Percentiles rank a stretch among this genome's conserved stretches.
These are phyloP conservation scores for Podospora didyma DNA, from an alignment of 495 filamentous ascomycete genomes.

Conservation along the genomic window DNA sequence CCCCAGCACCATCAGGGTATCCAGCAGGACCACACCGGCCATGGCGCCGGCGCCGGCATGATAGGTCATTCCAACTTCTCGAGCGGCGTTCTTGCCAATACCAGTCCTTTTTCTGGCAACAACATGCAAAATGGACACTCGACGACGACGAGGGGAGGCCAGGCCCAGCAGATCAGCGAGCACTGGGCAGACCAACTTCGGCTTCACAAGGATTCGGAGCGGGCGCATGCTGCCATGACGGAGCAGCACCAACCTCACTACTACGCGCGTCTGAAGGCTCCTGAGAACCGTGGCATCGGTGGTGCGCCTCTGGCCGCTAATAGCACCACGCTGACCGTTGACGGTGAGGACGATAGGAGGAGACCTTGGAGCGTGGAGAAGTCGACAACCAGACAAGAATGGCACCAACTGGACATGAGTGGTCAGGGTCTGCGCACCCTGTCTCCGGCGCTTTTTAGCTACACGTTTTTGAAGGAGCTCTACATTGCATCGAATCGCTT, in stretches of 20 bases:
- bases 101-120: constrained; percentile 70
- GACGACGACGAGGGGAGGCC: constrained; percentile 37
- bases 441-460: constrained; percentile 72
- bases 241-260: constrained; percentile 50
- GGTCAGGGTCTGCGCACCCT: constrained; percentile 86
- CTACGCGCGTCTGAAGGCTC: constrained; percentile 50
- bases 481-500: constrained; percentile 91
- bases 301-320: constrained; percentile 24
- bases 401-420: constrained; percentile 87
- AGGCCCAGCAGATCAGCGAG: constrained; percentile 56
- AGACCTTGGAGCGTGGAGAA: constrained; percentile 52
- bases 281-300: constrained; percentile 57
- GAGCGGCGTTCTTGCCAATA: constrained; percentile 64
- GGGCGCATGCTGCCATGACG: constrained; percentile 64
- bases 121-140: constrained; percentile 73
- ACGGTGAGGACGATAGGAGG: constrained; percentile 66
- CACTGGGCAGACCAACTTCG: constrained; percentile 88
- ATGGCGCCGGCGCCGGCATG: constrained; percentile 49
- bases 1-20: constrained; percentile 68
- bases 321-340: constrained; percentile 40
- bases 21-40: constrained; percentile 68
- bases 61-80: constrained; percentile 75
- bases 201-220: constrained; percentile 65
- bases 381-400: constrained; percentile 66
- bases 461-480: constrained; percentile 80